phyloP scores from a whole-genome alignment of 805 yeast genomes.

The Yarrowia phangngaensis region DNA sequence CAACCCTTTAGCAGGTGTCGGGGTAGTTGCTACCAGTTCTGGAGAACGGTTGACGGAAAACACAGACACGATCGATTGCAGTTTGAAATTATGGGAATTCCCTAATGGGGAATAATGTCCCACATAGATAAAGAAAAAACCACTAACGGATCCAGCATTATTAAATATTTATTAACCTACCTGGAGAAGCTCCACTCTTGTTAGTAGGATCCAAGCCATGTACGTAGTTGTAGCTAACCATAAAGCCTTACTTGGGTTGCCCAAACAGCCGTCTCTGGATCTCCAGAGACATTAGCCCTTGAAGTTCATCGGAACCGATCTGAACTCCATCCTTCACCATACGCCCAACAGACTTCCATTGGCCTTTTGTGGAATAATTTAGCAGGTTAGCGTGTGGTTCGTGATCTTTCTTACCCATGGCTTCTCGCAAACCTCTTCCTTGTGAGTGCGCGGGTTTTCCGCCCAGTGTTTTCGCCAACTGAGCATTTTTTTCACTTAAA shows the following conservation, averaged over 20 bases:
- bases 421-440: conserved; percentile 16
- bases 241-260: not conserved
- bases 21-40: conserved; percentile 29
- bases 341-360: conserved; percentile 11
- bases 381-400: conserved; percentile 9
- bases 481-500: conserved; percentile 33
- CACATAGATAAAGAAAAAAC: not conserved
- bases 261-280: conserved; percentile 29
- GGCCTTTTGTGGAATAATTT: conserved; percentile 10
- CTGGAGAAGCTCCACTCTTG: no score
- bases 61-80: conserved; percentile 26
- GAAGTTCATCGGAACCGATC: conserved; percentile 34
- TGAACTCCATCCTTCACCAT: conserved; percentile 11
- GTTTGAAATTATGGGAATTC: conserved; percentile 29
- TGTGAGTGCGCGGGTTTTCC: conserved; percentile 9
- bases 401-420: conserved; percentile 20
- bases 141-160: no score
- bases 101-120: not conserved
- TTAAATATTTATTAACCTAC: no score
- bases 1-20: conserved; percentile 29
- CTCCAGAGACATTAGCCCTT: conserved; percentile 33
- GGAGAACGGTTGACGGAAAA: conserved; percentile 25
- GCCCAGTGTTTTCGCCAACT: conserved; percentile 17
- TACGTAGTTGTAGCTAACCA: not conserved
- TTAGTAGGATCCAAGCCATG: no score